Evolutionary conservation across 78 protist species (phyloP), one percentile per base, ranked within the genome.

Genomic region (Planoprotostelium fungivorum): DNA sequence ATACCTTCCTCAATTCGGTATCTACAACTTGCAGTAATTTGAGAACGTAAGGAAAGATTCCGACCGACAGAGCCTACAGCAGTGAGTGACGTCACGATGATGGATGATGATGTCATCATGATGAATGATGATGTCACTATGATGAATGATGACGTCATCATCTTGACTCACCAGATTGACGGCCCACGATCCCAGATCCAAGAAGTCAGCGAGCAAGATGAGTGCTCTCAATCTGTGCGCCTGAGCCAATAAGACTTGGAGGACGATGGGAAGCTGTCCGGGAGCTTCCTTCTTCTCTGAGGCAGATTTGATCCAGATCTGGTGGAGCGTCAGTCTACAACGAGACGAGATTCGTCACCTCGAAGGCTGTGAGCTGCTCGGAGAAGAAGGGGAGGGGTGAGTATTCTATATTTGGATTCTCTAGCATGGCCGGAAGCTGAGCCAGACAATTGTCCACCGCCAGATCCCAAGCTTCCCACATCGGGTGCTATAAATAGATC

Each of bases 141-240:
- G 31, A 90, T 29, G 36, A 0, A 85, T 28, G 34, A 85, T 36
- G 29, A 34, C 29, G 38, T 0, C 29, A n/a, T n/a, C n/a, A n/a
- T n/a, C n/a, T n/a, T n/a, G n/a, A n/a, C n/a, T n/a, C n/a, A 85
- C 91, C 88, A 87, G 88, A 1, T 92, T 34, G 63, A 96, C 98
- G 31, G 99, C 98, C 97, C 97, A 98, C 1, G 97, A 86, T 5
- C 98, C 98, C 23, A 96, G 37, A 34, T 95, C 97, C 35, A 98
- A 83, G 87, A 96, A 98, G 29, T 94, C 92, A 0, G 90, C 96
- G n/a, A 98, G 96, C 29, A 98, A 93, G 34, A 37, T 73, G 36
- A 98, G 86, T 0, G 99, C 98, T 0, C 98, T 90, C 34, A 93
- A 63, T 0, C 98, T 92, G 84, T 97, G 96, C 29, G 87, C 51